A percentile compares a stretch with the other conserved stretches of the same genome.
Evolutionary conservation across 169 alveolate species (phyloP).

Genomic region (Plasmodium blacklocki): DNA sequence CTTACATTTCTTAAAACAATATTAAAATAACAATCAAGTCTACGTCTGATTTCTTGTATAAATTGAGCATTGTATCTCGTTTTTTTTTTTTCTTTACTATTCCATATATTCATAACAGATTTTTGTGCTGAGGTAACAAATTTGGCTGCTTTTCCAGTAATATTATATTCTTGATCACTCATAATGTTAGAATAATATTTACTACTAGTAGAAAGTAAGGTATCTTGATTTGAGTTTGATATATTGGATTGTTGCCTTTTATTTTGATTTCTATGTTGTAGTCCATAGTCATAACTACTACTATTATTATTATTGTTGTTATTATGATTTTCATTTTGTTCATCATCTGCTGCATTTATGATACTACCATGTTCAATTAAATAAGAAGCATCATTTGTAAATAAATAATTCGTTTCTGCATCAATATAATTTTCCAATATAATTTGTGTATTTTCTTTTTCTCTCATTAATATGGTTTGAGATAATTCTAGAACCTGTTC

Average conservation of each 20-base stretch:
- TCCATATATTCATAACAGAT: conserved; percentile 78
- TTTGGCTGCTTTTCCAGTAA: conserved; percentile 83
- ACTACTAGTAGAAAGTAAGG: neutral
- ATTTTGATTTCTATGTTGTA: conserved; percentile 14
- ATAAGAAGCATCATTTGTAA: conserved; percentile 95
- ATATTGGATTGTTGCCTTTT: conserved; percentile 45
- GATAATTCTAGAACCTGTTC: conserved; percentile 92
- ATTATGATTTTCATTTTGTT: conserved; percentile 74
- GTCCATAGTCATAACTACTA: neutral
- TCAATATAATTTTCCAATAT: conserved; percentile 92
- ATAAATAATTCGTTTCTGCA: conserved; percentile 93
- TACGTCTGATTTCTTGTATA: conserved; percentile 94
- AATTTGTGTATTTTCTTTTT: conserved; percentile 90
- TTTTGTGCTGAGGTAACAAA: conserved; percentile 79
- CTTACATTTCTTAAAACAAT: conserved; percentile 96
- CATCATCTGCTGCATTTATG: conserved; percentile 75
- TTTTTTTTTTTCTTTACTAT: conserved; percentile 81
- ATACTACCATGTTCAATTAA: conserved; percentile 87
- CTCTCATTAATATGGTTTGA: conserved; percentile 89
- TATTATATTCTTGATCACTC: conserved; percentile 46
- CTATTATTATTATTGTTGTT: neutral
- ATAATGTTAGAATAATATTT: conserved; percentile 44
- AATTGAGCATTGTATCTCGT: conserved; percentile 89
- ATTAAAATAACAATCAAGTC: conserved; percentile 96
- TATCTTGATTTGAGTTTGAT: conserved; percentile 25